Evolutionary conservation across 805 yeast species (phyloP).

Genomic region (Lipomyces japonicus): DNA sequence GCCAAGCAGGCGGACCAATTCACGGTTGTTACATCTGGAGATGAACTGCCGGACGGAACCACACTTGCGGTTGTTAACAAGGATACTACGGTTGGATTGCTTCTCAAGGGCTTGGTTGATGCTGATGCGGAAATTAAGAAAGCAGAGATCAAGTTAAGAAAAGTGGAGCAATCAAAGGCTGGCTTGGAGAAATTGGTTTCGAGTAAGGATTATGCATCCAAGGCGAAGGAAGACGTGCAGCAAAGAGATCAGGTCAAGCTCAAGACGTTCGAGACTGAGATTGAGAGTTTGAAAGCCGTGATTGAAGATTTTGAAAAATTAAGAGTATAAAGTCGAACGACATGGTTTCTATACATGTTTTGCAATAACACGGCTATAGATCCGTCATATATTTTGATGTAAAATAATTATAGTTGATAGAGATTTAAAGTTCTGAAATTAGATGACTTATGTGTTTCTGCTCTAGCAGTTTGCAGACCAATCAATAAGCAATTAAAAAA

Average conservation of each 20-base stretch:
- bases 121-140: conserved; percentile 85
- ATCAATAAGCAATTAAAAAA: too few species aligned
- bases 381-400: too few species aligned
- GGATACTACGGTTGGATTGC: conserved; percentile 76
- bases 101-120: conserved; percentile 93
- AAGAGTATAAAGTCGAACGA: conserved; percentile 42
- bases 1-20: conserved; percentile 49
- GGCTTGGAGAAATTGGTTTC: conserved; percentile 65
- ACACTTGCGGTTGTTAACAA: conserved; percentile 80
- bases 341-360: too few species aligned
- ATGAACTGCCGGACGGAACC: conserved; percentile 80
- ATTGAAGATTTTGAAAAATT: conserved; percentile 78
- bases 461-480: too few species aligned
- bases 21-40: conserved; percentile 29
- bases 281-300: conserved; percentile 83
- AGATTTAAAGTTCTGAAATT: too few species aligned
- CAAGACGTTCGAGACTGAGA: conserved; percentile 75
- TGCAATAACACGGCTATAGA: too few species aligned
- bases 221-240: conserved; percentile 79
- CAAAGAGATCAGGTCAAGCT: conserved; percentile 66
- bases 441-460: too few species aligned
- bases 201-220: conserved; percentile 74
- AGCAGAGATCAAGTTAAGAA: conserved; percentile 70
- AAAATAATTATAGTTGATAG: too few species aligned
- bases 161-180: conserved; percentile 56